Base-by-base conservation (phyloP, 2,329 filamentous ascomycete species). In the Calonectria fujianensis region DNA sequence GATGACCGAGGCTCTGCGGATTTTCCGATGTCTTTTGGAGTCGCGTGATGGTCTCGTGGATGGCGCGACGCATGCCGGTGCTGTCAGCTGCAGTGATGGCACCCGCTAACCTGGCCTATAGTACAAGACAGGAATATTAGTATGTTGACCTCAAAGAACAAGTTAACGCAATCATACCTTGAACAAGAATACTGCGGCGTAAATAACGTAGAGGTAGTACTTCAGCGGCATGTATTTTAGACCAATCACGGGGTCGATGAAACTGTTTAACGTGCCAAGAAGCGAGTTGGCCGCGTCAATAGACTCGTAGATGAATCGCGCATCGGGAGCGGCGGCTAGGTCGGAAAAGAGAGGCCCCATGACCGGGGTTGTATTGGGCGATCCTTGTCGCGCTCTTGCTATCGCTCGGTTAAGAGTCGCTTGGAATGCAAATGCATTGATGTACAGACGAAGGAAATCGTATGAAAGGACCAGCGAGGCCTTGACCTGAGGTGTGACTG, bases 401-500 rank as follows among this genome's bases (percentile, higher is more conserved):
- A 87, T 76, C 85, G 84, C 70, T 83, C 89, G 80, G 88, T 90
- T 78, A 84, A 91, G 65, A 90, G 92, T 94, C 3, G 93, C 93
- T 81, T 95, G 93, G 77, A 95, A 95, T 1, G 93, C 93, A 80
- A 95, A 95, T 0, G 93, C 93, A 73, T 94, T 94, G 65, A 93
- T 94, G 82, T 95, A 95, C 0, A 95, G 87, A 9, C 93, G 89
- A 2, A 95, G 85, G 80, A 94, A 95, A 78, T 95, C 93, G 80
- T 94, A 94, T 0, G 93, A 94, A 80, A 95, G 88, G 31, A 94
- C 87, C 3, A 95, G 84, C 7, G 91, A 93, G 4, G 91, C 91
- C 81, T 94, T 94, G 76, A 94, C 89, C 8, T 91, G 90, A 1
- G 91, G 88, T 1, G 93, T 93, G 80, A 90, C 90, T 91, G 69